Percentiles rank a stretch among this genome's conserved stretches.
Evolutionary conservation across 805 yeast species (phyloP).

Genomic region (Teunomyces stri): DNA sequence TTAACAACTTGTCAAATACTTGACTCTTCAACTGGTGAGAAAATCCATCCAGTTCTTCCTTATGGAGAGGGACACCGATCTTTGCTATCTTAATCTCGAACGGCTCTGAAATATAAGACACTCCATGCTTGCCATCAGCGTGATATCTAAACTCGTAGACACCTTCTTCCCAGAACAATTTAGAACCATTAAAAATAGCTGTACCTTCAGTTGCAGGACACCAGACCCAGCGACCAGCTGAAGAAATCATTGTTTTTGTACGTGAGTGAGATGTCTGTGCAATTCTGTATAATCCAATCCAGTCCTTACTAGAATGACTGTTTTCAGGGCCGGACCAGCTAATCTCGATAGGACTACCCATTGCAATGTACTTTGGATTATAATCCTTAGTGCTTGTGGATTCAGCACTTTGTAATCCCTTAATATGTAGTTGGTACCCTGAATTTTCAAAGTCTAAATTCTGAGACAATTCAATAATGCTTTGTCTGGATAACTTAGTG

Average conservation of each 20-base stretch:
- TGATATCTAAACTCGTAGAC: slow-evolving; percentile 75
- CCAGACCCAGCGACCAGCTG: slow-evolving; percentile 66
- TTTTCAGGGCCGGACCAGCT: slow-evolving; percentile 52
- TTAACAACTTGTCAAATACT: slow-evolving; percentile 32
- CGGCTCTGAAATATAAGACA: slow-evolving; percentile 61
- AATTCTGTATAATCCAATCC: slow-evolving; percentile 76
- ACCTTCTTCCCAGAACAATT: slow-evolving; percentile 65
- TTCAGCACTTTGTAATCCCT: slow-evolving; percentile 14
- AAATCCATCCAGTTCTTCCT: slow-evolving; percentile 27
- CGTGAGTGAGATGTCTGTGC: slow-evolving; percentile 57
- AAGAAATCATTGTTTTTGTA: slow-evolving; percentile 55
- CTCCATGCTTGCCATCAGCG: slow-evolving; percentile 63
- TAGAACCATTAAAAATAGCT: slow-evolving; percentile 46
- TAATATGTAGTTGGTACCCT: slow-evolving; percentile 28
- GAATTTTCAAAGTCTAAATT: slow-evolving; percentile 37
- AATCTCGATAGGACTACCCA: slow-evolving; percentile 56
- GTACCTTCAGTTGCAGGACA: slow-evolving; percentile 36
- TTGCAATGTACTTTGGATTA: slow-evolving; percentile 14
- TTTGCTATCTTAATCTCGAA: slow-evolving; percentile 53
- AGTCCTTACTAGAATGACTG: slow-evolving; percentile 51
- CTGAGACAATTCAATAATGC: slow-evolving; percentile 39
- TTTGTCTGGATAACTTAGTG: slow-evolving; percentile 30
- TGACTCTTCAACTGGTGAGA: slow-evolving; percentile 28
- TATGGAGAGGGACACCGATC: slow-evolving; percentile 34
- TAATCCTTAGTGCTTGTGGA: slow-evolving; percentile 8